A percentile compares a stretch with the other conserved stretches of the same genome.
Evolutionary conservation across 2,329 filamentous ascomycete species (phyloP).

Genomic region (Ceratocystis ficicola): DNA sequence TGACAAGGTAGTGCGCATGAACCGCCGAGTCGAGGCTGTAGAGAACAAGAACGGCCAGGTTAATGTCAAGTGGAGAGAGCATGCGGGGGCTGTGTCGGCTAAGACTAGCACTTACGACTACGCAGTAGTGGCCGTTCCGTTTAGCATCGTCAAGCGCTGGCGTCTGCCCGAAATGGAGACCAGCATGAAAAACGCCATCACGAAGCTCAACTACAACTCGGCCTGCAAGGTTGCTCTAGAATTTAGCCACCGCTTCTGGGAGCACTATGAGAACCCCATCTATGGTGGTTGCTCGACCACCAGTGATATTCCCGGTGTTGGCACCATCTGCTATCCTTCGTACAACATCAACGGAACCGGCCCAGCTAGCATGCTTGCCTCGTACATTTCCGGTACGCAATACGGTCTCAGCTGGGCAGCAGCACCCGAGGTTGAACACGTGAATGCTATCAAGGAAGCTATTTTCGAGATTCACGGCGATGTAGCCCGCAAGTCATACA

Average conservation of each 20-base stretch:
- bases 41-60: slow-evolving; percentile 42
- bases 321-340: slow-evolving; percentile 52
- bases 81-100: slow-evolving; percentile 31
- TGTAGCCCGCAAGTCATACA: slow-evolving; percentile 37
- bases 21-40: slow-evolving; percentile 44
- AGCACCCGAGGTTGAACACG: slow-evolving; percentile 47
- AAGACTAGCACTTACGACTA: slow-evolving; percentile 50
- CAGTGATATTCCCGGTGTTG: slow-evolving; percentile 47
- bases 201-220: slow-evolving; percentile 34
- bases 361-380: slow-evolving; percentile 49
- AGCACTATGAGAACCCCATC: slow-evolving; percentile 42
- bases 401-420: slow-evolving; percentile 32
- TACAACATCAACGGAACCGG: slow-evolving; percentile 54
- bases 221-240: slow-evolving; percentile 53
- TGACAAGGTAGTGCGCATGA: slow-evolving; percentile 43
- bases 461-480: slow-evolving; percentile 55
- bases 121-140: slow-evolving; percentile 52
- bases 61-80: slow-evolving; percentile 44
- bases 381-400: slow-evolving; percentile 40
- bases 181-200: slow-evolving; percentile 38
- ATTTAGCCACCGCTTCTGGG: slow-evolving; percentile 53
- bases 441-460: slow-evolving; percentile 49
- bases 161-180: slow-evolving; percentile 38
- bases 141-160: slow-evolving; percentile 52
- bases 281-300: slow-evolving; percentile 48